A percentile compares a stretch with the other conserved stretches of the same genome.
Conservation (phyloP, 208 protist genomes). For the Leishmania guyanensis region DNA sequence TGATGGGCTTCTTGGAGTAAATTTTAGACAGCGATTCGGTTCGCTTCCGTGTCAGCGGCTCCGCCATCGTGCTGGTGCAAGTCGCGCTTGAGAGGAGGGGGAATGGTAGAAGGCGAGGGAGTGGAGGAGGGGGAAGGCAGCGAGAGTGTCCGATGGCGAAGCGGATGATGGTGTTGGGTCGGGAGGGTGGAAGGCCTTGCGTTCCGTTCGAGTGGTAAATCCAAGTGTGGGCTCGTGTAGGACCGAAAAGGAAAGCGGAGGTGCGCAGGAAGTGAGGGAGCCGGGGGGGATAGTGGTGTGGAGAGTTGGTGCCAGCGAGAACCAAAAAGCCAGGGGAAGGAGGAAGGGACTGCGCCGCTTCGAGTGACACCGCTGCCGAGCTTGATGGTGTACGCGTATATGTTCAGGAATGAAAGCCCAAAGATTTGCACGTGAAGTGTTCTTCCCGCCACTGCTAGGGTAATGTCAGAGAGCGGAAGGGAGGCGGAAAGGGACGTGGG, state of each 20-base stretch:
- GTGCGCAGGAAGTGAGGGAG: neutral
- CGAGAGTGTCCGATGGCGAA: neutral
- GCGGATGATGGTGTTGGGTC: neutral
- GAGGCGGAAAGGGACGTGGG: neutral
- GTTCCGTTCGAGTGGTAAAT: neutral
- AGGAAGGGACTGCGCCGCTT: neutral
- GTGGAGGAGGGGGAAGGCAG: neutral
- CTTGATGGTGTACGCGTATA: neutral
- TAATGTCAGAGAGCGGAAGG: neutral
- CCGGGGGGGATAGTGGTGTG: neutral
- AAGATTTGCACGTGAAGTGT: neutral
- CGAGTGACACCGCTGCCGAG: neutral
- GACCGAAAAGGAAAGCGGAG: neutral
- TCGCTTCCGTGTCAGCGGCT: constrained; percentile 54
- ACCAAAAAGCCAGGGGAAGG: neutral
- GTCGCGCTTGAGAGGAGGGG: neutral
- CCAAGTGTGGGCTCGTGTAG: neutral
- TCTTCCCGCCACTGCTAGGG: neutral
- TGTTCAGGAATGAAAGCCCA: neutral
- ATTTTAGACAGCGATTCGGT: constrained; percentile 90
- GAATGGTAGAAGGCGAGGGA: neutral
- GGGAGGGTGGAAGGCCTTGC: neutral
- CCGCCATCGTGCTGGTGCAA: constrained; percentile 43
- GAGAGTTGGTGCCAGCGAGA: neutral
- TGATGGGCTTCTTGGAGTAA: constrained; percentile 83